Evolutionary conservation across 202 grass and related monocot genomes (phyloP).

Genomic region (Alloteropsis angusta): DNA sequence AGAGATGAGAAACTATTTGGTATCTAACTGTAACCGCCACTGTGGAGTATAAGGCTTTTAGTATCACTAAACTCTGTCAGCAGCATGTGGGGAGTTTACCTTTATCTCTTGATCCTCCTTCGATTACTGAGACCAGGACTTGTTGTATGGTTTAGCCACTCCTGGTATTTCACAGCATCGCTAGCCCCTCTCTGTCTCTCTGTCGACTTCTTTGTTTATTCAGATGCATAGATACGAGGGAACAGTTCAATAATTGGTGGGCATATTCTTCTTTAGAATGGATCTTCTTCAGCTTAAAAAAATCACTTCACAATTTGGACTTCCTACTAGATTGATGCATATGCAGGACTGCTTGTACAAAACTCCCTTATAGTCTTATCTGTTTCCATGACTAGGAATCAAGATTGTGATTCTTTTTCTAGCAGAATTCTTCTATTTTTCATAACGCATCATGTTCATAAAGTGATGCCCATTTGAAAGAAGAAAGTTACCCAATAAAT

Average conservation of each 20-base stretch:
- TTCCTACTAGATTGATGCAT: not conserved
- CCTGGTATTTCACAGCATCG: conserved; percentile 11
- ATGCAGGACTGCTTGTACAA: not conserved
- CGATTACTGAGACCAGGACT: not conserved
- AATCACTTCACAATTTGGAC: not conserved
- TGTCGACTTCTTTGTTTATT: conserved; percentile 14
- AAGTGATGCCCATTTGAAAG: not conserved
- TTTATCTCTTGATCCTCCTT: not conserved
- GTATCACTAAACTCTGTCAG: not conserved
- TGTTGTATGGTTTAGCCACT: not conserved
- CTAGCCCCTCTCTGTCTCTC: not conserved
- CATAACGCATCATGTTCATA: not conserved
- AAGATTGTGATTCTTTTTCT: not conserved
- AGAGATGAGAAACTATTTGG: too few relatives aligned
- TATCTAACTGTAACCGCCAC: not conserved
- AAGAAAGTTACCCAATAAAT: not conserved
- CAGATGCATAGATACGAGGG: conserved; percentile 1
- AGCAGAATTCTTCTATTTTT: not conserved
- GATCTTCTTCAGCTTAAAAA: not conserved
- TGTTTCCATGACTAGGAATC: not conserved
- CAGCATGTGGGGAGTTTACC: not conserved
- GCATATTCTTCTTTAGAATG: conserved; percentile 6
- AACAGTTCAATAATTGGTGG: conserved; percentile 33
- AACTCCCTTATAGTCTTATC: not conserved
- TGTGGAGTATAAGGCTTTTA: not conserved